phyloP scores from a whole-genome alignment of 148 eudicot species.

The Dysphania ambrosioides region DNA sequence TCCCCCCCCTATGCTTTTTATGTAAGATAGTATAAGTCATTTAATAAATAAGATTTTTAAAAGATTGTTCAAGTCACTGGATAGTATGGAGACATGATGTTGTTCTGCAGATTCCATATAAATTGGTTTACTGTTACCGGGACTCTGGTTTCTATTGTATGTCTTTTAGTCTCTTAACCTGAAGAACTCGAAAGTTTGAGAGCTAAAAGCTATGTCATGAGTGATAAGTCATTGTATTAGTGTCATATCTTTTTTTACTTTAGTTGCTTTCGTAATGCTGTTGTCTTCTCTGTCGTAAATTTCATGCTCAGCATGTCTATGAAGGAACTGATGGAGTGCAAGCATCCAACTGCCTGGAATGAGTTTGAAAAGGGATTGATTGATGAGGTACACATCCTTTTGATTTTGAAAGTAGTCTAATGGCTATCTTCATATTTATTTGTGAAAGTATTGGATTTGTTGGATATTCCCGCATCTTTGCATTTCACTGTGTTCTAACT shows the following conservation, averaged over 20 bases:
- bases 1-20: background rate
- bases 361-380: constrained; percentile 88
- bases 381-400: constrained; percentile 59
- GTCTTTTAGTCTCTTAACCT: background rate
- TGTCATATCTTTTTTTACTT: constrained; percentile 6
- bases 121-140: background rate
- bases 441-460: background rate
- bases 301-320: constrained; percentile 65
- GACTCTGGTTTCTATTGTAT: background rate
- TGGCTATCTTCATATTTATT: background rate
- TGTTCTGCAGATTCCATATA: background rate
- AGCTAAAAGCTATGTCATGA: background rate
- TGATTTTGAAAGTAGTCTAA: constrained; percentile 4
- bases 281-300: constrained; percentile 23
- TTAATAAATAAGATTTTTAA: background rate
- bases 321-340: constrained; percentile 75
- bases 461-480: background rate
- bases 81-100: background rate
- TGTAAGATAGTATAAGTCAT: background rate
- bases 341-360: constrained; percentile 92
- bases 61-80: background rate
- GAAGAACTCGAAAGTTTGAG: background rate
- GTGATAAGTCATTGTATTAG: background rate
- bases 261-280: background rate
- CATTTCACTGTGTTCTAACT: background rate